Conservation (phyloP, 2,329 filamentous ascomycete genomes). For the Colletotrichum sp. region DNA sequence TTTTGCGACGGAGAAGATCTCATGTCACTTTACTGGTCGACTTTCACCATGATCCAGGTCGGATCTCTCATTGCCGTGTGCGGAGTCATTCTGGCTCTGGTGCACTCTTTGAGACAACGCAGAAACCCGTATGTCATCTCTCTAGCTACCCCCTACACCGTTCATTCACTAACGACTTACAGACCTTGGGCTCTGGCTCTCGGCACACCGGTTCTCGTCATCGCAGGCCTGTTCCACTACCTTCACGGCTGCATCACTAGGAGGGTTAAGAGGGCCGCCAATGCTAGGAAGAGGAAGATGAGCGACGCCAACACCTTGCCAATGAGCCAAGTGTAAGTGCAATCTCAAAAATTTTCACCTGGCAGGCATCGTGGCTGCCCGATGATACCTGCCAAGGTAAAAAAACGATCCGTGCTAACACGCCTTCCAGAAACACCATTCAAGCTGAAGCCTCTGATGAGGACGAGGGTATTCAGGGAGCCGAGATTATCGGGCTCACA, state of each 20-base stretch:
- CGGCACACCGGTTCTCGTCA: constrained; percentile 64
- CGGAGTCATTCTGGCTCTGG: constrained; percentile 59
- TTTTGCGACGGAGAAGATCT: constrained; percentile 67
- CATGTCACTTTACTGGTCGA: constrained; percentile 65
- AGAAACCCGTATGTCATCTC: constrained; percentile 52
- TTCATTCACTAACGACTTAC: not conserved
- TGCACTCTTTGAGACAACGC: constrained; percentile 52
- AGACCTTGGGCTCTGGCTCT: constrained; percentile 64
- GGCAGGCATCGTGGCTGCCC: not conserved
- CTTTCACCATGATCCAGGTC: constrained; percentile 65
- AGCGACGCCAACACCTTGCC: constrained; percentile 31
- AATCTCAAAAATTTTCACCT: not conserved
- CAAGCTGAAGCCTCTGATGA: constrained; percentile 29
- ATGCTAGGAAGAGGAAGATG: constrained; percentile 24
- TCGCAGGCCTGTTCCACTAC: constrained; percentile 57
- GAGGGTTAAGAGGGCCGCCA: constrained; percentile 34
- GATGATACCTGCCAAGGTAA: constrained; percentile 17
- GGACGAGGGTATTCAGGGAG: constrained; percentile 29
- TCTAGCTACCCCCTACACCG: not conserved
- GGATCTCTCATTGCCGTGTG: constrained; percentile 63
- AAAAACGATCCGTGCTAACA: constrained; percentile 22
- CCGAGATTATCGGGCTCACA: constrained; percentile 48
- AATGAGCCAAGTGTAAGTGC: constrained; percentile 50
- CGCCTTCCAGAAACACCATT: constrained; percentile 38
- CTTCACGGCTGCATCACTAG: constrained; percentile 45